These are phyloP conservation scores for Magnolia officinalis DNA, from an alignment of 164 flowering plant species.

Conservation along the genomic window DNA sequence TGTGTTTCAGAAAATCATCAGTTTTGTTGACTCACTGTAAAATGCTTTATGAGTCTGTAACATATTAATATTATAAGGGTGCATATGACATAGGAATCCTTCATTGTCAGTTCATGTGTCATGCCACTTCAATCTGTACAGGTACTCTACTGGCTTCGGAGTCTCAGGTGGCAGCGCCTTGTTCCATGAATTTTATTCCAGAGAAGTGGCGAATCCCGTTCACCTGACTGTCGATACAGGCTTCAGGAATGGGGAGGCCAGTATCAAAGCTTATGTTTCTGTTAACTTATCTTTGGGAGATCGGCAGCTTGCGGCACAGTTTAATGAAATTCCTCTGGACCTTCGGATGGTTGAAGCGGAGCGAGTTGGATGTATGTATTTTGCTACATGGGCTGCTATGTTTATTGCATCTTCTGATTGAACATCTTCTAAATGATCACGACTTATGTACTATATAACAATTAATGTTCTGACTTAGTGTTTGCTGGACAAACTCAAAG, in stretches of 20 bases:
- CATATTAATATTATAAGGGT: neutral
- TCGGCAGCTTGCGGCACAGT: slow-evolving; percentile 84
- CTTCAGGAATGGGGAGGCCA: slow-evolving; percentile 65
- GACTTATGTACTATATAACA: neutral
- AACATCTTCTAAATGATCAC: neutral
- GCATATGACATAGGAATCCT: neutral
- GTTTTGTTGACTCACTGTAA: neutral
- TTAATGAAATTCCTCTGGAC: slow-evolving; percentile 90
- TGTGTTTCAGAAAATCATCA: neutral
- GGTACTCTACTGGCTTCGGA: slow-evolving; percentile 96
- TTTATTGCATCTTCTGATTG: neutral
- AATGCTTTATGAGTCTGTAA: neutral
- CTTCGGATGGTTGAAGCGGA: slow-evolving; percentile 91
- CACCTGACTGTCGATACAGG: slow-evolving; percentile 93
- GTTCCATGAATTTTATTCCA: slow-evolving; percentile 88
- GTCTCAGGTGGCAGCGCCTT: slow-evolving; percentile 86
- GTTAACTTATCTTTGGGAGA: slow-evolving; percentile 75
- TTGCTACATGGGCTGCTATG: neutral
- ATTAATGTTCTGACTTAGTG: neutral
- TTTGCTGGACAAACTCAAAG: neutral
- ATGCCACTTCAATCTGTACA: slow-evolving; percentile 16
- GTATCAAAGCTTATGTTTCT: slow-evolving; percentile 77
- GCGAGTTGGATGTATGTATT: slow-evolving; percentile 80
- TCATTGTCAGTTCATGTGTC: neutral
- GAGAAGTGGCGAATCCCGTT: slow-evolving; percentile 82